These are phyloP conservation scores for Cladophialophora yegresii DNA, from an alignment of 2,329 filamentous ascomycete genomes.

Conservation along the genomic window DNA sequence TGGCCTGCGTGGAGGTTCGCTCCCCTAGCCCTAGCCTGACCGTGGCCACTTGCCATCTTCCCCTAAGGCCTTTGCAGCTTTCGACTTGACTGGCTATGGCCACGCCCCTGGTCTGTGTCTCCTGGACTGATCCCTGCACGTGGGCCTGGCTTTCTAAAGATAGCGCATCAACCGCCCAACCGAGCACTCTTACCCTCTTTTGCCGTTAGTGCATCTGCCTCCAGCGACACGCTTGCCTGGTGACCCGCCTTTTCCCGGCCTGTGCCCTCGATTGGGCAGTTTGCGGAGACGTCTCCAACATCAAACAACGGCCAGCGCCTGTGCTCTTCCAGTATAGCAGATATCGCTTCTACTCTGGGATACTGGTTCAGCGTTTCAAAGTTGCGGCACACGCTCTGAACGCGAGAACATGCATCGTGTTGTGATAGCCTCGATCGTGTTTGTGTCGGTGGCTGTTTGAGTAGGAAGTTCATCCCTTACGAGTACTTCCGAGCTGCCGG, in stretches of 20 bases:
- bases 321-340: slow-evolving; percentile 6
- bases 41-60: slow-evolving; percentile 16
- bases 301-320: slow-evolving; percentile 6
- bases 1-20: slow-evolving; percentile 3
- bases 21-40: slow-evolving; percentile 16
- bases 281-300: slow-evolving; percentile 13
- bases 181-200: slow-evolving; percentile 8
- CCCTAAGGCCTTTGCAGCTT: slow-evolving; percentile 2
- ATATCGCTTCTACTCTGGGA: slow-evolving; percentile 15
- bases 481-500: not conserved
- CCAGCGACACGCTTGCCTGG: slow-evolving; percentile 18
- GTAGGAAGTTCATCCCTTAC: slow-evolving; percentile 4
- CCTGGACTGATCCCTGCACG: not conserved
- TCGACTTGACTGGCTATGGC: not conserved
- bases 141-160: slow-evolving; percentile 10
- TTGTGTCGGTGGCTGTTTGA: not conserved
- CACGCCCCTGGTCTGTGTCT: slow-evolving; percentile 8
- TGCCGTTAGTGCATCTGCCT: not conserved
- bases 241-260: not conserved
- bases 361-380: slow-evolving; percentile 14
- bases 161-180: slow-evolving; percentile 16
- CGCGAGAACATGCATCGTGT: not conserved
- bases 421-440: not conserved
- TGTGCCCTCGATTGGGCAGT: slow-evolving; percentile 1
- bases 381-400: not conserved